Conservation (phyloP, 2,329 filamentous ascomycete genomes). For the Trichoderma koningii region DNA sequence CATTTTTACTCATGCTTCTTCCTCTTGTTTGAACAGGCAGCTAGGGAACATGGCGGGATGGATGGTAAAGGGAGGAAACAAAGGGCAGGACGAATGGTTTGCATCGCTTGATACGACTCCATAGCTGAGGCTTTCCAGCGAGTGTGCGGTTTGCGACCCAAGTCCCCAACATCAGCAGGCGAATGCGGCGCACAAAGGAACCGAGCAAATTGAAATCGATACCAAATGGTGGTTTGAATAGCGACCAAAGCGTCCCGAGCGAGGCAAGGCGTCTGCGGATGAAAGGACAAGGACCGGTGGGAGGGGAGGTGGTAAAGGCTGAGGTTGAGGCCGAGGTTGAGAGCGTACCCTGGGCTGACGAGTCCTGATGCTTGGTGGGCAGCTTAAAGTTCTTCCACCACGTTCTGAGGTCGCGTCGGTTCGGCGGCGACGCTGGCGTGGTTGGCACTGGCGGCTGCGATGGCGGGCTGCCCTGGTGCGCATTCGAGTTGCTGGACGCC, state of each 20-base stretch:
- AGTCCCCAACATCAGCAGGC: conserved; percentile 20
- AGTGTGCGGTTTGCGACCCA: conserved; percentile 8
- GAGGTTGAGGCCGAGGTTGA: neutral
- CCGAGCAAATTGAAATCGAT: conserved; percentile 25
- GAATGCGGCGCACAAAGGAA: conserved; percentile 11
- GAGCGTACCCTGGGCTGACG: conserved; percentile 49
- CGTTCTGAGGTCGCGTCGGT: conserved; percentile 83
- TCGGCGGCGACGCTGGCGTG: conserved; percentile 68
- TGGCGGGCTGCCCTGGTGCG: conserved; percentile 39
- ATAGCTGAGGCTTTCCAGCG: conserved; percentile 1
- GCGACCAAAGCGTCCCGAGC: conserved; percentile 16
- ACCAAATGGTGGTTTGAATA: conserved; percentile 19
- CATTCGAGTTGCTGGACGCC: conserved; percentile 42
- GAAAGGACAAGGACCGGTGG: neutral
- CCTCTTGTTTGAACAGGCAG: neutral
- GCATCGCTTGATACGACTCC: conserved; percentile 27
- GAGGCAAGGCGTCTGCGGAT: conserved; percentile 24
- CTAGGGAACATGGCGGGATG: neutral
- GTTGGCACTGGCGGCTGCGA: conserved; percentile 35
- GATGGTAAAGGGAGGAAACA: neutral
- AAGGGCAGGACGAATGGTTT: neutral
- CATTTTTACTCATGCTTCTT: neutral
- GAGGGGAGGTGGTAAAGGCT: conserved; percentile 6
- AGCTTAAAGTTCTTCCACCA: conserved; percentile 98
- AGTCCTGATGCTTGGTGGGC: conserved; percentile 58